Evolutionary conservation across 2,329 filamentous ascomycete species (phyloP), one percentile per base, ranked within the genome.

Genomic region (Pseudogymnoascus sp.): DNA sequence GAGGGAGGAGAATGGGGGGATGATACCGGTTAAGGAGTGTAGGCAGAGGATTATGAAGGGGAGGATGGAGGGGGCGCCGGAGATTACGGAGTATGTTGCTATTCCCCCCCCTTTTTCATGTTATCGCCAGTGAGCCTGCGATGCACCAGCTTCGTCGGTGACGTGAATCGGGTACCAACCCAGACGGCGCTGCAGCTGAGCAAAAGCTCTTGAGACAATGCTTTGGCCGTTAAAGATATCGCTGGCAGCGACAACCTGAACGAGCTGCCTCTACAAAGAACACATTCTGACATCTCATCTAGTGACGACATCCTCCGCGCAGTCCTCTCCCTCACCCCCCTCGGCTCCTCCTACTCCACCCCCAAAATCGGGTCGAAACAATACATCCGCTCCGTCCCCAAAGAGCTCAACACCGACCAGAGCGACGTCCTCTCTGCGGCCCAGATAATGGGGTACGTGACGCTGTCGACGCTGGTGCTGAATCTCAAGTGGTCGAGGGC

Each of bases 341-440:
- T 99, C 1, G 93, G 93, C 0, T 91, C 90, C 0, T 91, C 92
- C 16, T 97, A 96, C 76, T 88, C 87, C 25, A 88, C 96, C 63
- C 83, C 96, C 66, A 86, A 83, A 62, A 90, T 99, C 65, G 95
- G 95, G 6, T 86, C 86, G 67, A 90, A 89, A 71, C 85, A 89
- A 65, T 95, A 96, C 76, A 93, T 99, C 62, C 86, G 95, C 28
- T 96, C 91, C 3, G 88, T 99, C 41, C 95, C 95, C 1, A 95
- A 96, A 74, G 95, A 99, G 77, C 82, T 99, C 65, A 97, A 96
- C 74, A 93, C 86, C 12, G 95, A 99, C 74, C 95, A 99, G 78
- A 90, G 90, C 59, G 90, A 88, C 1, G 93, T 96, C 11, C 83
- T 99, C 5, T 95, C 97, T 78, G 93, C 90, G 0, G 91, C 91